A percentile compares a stretch with the other conserved stretches of the same genome.
phyloP scores from a whole-genome alignment of 768 basidiomycete genomes.

The Mrakia gelida region DNA sequence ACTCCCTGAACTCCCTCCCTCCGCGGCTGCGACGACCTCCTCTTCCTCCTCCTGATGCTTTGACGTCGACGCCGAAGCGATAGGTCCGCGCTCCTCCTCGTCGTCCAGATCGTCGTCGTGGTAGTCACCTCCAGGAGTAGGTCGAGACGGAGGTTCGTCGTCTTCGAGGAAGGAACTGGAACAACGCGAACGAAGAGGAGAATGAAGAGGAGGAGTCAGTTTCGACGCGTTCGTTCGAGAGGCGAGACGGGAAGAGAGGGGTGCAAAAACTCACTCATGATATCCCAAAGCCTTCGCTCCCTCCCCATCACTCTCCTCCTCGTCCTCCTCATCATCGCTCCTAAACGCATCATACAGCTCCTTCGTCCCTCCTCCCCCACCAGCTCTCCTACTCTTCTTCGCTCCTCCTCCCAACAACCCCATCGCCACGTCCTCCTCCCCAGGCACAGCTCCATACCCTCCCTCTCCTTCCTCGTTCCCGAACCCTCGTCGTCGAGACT shows the following conservation, averaged over 20 bases:
- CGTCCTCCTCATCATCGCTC: constrained; percentile 64
- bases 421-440: constrained; percentile 69
- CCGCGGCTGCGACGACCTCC: background rate
- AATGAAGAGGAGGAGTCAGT: background rate
- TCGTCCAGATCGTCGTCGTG: constrained; percentile 9
- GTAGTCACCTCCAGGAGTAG: background rate
- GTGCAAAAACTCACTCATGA: constrained; percentile 28
- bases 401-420: constrained; percentile 54
- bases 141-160: constrained; percentile 25
- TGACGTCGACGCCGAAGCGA: constrained; percentile 3
- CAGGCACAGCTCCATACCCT: constrained; percentile 40
- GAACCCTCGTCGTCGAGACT: constrained; percentile 42
- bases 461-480: constrained; percentile 53
- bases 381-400: constrained; percentile 43
- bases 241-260: background rate
- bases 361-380: constrained; percentile 56
- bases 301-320: constrained; percentile 55
- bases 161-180: constrained; percentile 29
- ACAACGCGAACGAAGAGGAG: background rate
- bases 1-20: background rate
- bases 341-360: constrained; percentile 97
- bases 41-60: background rate
- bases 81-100: background rate
- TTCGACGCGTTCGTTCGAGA: background rate
- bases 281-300: constrained; percentile 22